Conservation (phyloP, 768 basidiomycete species). For the Rhizopogon rudus region DNA sequence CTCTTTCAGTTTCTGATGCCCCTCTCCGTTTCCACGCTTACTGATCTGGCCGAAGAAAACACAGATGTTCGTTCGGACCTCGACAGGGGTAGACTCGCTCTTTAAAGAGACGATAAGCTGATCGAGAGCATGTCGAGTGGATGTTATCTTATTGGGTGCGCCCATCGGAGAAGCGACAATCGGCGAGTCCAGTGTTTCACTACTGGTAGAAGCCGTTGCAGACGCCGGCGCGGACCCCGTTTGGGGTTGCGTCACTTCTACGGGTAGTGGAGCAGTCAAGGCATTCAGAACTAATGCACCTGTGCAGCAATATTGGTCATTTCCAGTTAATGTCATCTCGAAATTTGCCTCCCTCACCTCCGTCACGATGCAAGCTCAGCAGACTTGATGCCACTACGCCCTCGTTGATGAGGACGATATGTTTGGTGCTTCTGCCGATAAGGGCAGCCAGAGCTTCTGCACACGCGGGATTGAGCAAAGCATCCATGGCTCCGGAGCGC, state of each 20-base stretch:
- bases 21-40: slow-evolving; percentile 44
- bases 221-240: slow-evolving; percentile 31
- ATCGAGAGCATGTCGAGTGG: slow-evolving; percentile 58
- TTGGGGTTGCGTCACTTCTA: slow-evolving; percentile 30
- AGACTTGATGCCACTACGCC: slow-evolving; percentile 80
- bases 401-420: slow-evolving; percentile 85
- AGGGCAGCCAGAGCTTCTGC: slow-evolving; percentile 64
- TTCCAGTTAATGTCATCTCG: not conserved
- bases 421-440: slow-evolving; percentile 70
- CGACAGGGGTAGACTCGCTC: slow-evolving; percentile 51
- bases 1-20: slow-evolving; percentile 47
- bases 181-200: slow-evolving; percentile 41
- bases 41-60: slow-evolving; percentile 64
- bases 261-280: slow-evolving; percentile 45
- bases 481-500: slow-evolving; percentile 48
- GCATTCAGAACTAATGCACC: slow-evolving; percentile 61
- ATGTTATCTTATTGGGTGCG: slow-evolving; percentile 30
- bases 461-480: slow-evolving; percentile 48
- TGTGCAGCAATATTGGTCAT: slow-evolving; percentile 23
- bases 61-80: slow-evolving; percentile 75
- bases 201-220: slow-evolving; percentile 35
- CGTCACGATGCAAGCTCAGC: slow-evolving; percentile 58
- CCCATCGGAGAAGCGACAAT: slow-evolving; percentile 38
- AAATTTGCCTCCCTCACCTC: slow-evolving; percentile 43
- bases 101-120: slow-evolving; percentile 61